phyloP scores from a whole-genome alignment of 176 grass and related monocot species.

The Neostapfia colusana region DNA sequence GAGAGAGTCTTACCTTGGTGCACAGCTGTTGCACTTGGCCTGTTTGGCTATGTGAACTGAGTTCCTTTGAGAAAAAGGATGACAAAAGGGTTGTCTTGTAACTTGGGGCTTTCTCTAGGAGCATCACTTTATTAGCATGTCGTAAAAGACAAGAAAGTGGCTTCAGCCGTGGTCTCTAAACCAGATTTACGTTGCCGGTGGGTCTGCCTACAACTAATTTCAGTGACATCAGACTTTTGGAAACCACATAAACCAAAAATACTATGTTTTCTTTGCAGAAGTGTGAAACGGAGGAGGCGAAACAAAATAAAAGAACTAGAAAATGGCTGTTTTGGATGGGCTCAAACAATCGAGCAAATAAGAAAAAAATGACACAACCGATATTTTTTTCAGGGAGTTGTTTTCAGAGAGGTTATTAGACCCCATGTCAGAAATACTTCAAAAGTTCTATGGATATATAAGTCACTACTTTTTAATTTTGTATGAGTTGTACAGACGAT shows the following conservation, averaged over 20 bases:
- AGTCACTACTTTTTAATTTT: too few relatives aligned
- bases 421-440: too few relatives aligned
- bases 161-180: background rate
- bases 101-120: background rate
- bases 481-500: too few relatives aligned
- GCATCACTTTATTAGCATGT: background rate
- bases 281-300: too few relatives aligned
- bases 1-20: background rate
- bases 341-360: too few relatives aligned
- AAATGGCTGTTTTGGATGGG: too few relatives aligned
- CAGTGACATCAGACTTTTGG: background rate
- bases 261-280: too few relatives aligned
- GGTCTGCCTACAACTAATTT: background rate
- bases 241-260: background rate
- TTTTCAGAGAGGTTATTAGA: too few relatives aligned
- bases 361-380: too few relatives aligned
- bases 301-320: too few relatives aligned
- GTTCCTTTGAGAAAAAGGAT: background rate
- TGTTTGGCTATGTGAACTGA: constrained; percentile 7
- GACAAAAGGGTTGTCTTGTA: background rate
- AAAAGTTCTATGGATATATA: too few relatives aligned
- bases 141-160: background rate
- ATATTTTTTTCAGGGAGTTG: too few relatives aligned
- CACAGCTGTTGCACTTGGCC: constrained; percentile 5
- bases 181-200: background rate